phyloP scores from a whole-genome alignment of 2,329 filamentous ascomycete species.

The Aschersonia sp. region DNA sequence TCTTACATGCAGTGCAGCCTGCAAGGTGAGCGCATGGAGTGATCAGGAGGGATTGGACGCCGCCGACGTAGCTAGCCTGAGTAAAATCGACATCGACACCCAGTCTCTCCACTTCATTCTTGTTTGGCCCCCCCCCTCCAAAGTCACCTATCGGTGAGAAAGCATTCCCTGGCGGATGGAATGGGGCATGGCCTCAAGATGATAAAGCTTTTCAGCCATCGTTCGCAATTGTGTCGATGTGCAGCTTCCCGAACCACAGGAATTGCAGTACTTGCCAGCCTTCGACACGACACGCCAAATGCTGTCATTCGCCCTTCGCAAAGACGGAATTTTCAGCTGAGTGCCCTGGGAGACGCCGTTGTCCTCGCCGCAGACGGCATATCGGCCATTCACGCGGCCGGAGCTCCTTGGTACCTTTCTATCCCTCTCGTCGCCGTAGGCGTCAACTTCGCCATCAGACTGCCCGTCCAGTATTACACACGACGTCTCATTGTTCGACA shows the following conservation, averaged over 20 bases:
- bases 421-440: slow-evolving; percentile 37
- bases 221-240: neutral
- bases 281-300: neutral
- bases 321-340: slow-evolving; percentile 18
- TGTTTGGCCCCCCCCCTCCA: too few relatives aligned
- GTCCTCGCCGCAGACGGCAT: slow-evolving; percentile 27
- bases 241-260: neutral
- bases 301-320: neutral
- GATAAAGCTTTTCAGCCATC: neutral
- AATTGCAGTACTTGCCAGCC: neutral
- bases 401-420: slow-evolving; percentile 37
- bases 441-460: slow-evolving; percentile 28
- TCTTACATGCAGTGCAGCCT: too few relatives aligned
- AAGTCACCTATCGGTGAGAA: too few relatives aligned
- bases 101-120: too few relatives aligned
- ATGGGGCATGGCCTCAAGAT: neutral
- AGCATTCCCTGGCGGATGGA: too few relatives aligned
- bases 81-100: too few relatives aligned
- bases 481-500: slow-evolving; percentile 15
- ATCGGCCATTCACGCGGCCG: slow-evolving; percentile 26
- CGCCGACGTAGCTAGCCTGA: too few relatives aligned
- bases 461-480: slow-evolving; percentile 31
- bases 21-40: too few relatives aligned
- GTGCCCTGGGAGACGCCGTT: slow-evolving; percentile 17
- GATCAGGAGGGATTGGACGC: too few relatives aligned